These are phyloP conservation scores for Teratosphaeria zuluensis DNA, from an alignment of 2,329 filamentous ascomycete genomes.

Conservation along the genomic window DNA sequence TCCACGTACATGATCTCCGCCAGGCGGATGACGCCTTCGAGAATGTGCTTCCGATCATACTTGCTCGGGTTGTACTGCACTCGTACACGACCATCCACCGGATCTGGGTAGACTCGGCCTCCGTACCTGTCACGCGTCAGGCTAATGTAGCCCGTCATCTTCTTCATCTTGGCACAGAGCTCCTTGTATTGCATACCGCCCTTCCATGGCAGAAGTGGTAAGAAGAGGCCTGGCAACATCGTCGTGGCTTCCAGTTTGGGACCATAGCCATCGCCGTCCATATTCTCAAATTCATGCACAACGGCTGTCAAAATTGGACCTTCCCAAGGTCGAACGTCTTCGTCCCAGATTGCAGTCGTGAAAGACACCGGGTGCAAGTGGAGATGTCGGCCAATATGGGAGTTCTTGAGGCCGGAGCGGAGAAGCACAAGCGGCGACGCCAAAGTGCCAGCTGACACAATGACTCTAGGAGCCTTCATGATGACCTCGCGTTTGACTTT, in stretches of 20 bases:
- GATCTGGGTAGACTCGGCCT: conserved; percentile 65
- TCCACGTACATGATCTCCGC: conserved; percentile 69
- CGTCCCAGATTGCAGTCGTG: conserved; percentile 53
- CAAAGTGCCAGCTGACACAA: conserved; percentile 67
- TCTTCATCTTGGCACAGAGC: conserved; percentile 56
- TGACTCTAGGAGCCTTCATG: conserved; percentile 69
- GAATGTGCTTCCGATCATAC: conserved; percentile 61
- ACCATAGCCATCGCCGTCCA: conserved; percentile 72
- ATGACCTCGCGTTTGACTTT: conserved; percentile 51
- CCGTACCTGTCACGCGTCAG: conserved; percentile 67
- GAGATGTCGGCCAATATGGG: conserved; percentile 71
- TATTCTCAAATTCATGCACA: conserved; percentile 67
- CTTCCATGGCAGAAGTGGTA: conserved; percentile 58
- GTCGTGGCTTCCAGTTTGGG: conserved; percentile 67
- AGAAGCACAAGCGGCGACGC: conserved; percentile 67
- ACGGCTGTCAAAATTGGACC: conserved; percentile 72
- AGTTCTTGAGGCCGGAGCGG: conserved; percentile 71
- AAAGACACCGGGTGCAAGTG: conserved; percentile 64
- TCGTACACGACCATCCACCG: conserved; percentile 50
- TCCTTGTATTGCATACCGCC: conserved; percentile 62
- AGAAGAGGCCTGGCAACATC: conserved; percentile 61
- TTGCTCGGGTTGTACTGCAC: conserved; percentile 62
- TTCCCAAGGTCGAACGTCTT: conserved; percentile 55
- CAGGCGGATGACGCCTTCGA: conserved; percentile 61
- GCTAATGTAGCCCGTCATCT: conserved; percentile 63